Conservation (phyloP, 208 protist species). For the Acanthamoeba royreba region DNA sequence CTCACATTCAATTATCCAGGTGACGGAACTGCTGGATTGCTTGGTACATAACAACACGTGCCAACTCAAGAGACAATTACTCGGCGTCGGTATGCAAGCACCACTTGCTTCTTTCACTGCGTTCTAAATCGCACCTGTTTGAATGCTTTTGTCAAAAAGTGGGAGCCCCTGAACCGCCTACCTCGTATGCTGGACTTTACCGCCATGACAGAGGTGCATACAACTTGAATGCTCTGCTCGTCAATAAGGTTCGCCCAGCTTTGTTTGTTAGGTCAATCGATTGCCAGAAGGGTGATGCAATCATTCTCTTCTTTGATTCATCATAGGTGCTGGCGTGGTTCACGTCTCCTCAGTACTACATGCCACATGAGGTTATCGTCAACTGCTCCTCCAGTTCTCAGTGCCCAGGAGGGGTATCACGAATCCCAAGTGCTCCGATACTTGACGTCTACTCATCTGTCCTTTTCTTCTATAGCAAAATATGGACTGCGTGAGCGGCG, state of each 20-base stretch:
- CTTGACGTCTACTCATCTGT: neutral
- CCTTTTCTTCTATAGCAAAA: neutral
- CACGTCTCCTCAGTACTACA: neutral
- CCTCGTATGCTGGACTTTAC: neutral
- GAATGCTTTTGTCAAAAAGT: no score
- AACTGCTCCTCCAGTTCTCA: neutral
- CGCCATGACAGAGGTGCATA: neutral
- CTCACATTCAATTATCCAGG: no score
- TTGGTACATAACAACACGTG: constrained; percentile 30
- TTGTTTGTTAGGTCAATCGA: no score
- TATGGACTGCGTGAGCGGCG: neutral
- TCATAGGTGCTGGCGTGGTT: neutral
- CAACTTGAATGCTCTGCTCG: neutral
- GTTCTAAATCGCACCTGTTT: no score
- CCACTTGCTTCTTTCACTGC: no score
- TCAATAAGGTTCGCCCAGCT: neutral
- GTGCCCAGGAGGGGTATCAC: neutral
- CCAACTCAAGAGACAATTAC: neutral
- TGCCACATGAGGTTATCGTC: neutral
- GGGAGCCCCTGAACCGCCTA: neutral
- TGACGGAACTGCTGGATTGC: neutral
- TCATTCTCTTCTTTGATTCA: no score
- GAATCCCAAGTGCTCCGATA: neutral
- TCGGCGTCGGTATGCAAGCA: neutral
- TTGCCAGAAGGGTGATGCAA: no score